These are phyloP conservation scores for Penicillium occitanis DNA, from an alignment of 2,329 filamentous ascomycete species.

Conservation along the genomic window DNA sequence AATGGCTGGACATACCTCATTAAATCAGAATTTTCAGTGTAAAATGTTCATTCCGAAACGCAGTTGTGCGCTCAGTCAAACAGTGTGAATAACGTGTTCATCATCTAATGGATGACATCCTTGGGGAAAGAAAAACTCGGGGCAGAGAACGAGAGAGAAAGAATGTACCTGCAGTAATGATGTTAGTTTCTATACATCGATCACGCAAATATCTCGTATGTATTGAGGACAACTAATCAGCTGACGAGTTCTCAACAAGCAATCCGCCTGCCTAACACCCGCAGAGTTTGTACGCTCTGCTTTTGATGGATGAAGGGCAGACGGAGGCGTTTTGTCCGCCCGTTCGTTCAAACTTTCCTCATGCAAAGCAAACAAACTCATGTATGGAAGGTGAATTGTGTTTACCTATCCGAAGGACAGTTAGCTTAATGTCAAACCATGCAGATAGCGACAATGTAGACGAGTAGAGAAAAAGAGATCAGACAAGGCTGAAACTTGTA, in stretches of 20 bases:
- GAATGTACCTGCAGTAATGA: conserved; percentile 14
- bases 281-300: conserved; percentile 65
- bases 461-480: conserved; percentile 39
- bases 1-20: conserved; percentile 52
- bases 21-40: conserved; percentile 71
- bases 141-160: conserved; percentile 31
- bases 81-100: conserved; percentile 69
- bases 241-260: conserved; percentile 70
- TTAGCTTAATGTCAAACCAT: conserved; percentile 21
- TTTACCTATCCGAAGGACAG: conserved; percentile 17
- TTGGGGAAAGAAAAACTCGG: conserved; percentile 1
- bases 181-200: conserved; percentile 10
- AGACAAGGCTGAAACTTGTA: conserved; percentile 71
- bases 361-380: conserved; percentile 36
- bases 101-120: conserved; percentile 54
- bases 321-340: conserved; percentile 64
- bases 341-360: conserved; percentile 68
- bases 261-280: conserved; percentile 53
- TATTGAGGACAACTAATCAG: conserved; percentile 45
- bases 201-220: neutral
- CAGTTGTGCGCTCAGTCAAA: conserved; percentile 59
- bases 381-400: conserved; percentile 18
- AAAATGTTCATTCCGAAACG: conserved; percentile 57
- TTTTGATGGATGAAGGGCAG: conserved; percentile 52
- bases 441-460: conserved; percentile 24